These are phyloP conservation scores for Tetrapyrgos nigripes DNA, from an alignment of 1,284 basidiomycete species.

Conservation along the genomic window DNA sequence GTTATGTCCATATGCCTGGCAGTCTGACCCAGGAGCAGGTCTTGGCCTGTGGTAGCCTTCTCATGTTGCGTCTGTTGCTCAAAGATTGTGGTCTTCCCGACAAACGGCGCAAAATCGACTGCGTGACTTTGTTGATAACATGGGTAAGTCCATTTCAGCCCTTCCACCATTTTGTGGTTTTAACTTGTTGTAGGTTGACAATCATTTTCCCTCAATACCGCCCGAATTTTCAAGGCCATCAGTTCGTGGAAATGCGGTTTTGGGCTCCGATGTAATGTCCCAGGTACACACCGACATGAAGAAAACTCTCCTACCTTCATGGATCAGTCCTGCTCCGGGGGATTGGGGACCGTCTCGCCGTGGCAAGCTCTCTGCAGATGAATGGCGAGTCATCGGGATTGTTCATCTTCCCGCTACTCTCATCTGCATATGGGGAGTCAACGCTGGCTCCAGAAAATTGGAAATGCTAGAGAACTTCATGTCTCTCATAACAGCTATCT, in stretches of 20 bases:
- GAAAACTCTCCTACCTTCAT: slow-evolving; percentile 30
- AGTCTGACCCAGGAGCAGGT: not conserved
- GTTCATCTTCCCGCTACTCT: slow-evolving; percentile 37
- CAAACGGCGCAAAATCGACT: not conserved
- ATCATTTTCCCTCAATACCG: not conserved
- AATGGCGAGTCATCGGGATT: slow-evolving; percentile 36
- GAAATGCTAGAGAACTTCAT: slow-evolving; percentile 37
- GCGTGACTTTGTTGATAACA: not conserved
- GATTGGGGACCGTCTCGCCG: slow-evolving; percentile 30
- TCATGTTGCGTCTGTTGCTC: not conserved
- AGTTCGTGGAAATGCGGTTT: slow-evolving; percentile 10
- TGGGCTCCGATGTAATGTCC: slow-evolving; percentile 25
- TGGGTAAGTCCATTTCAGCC: not conserved
- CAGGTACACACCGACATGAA: slow-evolving; percentile 27
- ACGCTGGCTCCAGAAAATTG: not conserved
- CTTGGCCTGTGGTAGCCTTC: not conserved
- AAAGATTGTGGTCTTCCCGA: not conserved
- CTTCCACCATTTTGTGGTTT: not conserved
- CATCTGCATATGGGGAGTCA: slow-evolving; percentile 33
- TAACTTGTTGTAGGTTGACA: not conserved
- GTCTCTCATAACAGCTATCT: slow-evolving; percentile 34
- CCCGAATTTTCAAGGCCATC: not conserved
- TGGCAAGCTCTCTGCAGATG: slow-evolving; percentile 36
- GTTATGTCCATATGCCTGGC: not conserved
- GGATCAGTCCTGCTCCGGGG: slow-evolving; percentile 29